Evolutionary conservation across 2,329 filamentous ascomycete species (phyloP).

Genomic region (Dactylellina leptospora): DNA sequence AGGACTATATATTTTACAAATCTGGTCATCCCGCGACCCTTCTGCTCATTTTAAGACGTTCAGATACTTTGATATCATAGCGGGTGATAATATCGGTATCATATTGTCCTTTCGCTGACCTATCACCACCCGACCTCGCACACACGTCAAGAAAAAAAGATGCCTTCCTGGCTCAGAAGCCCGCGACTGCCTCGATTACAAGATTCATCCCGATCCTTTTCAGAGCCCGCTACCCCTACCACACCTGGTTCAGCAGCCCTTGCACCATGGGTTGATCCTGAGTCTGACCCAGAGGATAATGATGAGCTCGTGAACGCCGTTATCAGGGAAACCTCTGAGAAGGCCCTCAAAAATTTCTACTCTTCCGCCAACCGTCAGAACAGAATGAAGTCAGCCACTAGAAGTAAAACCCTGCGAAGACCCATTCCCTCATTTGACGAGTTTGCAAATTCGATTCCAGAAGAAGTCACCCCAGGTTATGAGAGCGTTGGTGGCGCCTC

Average conservation of each 20-base stretch:
- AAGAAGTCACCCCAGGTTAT: constrained; percentile 47
- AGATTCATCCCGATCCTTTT: constrained; percentile 27
- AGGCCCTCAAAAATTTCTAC: constrained; percentile 30
- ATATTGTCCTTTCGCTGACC: constrained; percentile 20
- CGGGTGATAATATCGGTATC: constrained; percentile 31
- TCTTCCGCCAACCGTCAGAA: constrained; percentile 34
- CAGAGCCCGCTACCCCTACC: constrained; percentile 35
- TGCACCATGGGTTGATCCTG: constrained; percentile 49
- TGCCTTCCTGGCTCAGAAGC: constrained; percentile 51
- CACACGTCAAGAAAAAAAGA: constrained; percentile 11
- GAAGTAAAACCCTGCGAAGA: constrained; percentile 52
- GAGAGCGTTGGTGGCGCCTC: constrained; percentile 31
- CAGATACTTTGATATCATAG: constrained; percentile 40
- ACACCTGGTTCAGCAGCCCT: constrained; percentile 43
- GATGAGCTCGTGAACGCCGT: constrained; percentile 44
- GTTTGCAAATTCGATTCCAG: constrained; percentile 50
- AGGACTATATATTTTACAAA: background rate
- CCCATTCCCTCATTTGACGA: constrained; percentile 53
- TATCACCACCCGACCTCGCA: constrained; percentile 22
- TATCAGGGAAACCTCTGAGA: constrained; percentile 28
- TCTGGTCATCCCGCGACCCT: constrained; percentile 1
- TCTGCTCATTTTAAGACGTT: no score
- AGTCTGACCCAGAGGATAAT: constrained; percentile 42
- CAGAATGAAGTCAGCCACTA: constrained; percentile 45
- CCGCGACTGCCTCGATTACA: constrained; percentile 40